phyloP scores from a whole-genome alignment of 345 rosid species.

The Populus tremula region DNA sequence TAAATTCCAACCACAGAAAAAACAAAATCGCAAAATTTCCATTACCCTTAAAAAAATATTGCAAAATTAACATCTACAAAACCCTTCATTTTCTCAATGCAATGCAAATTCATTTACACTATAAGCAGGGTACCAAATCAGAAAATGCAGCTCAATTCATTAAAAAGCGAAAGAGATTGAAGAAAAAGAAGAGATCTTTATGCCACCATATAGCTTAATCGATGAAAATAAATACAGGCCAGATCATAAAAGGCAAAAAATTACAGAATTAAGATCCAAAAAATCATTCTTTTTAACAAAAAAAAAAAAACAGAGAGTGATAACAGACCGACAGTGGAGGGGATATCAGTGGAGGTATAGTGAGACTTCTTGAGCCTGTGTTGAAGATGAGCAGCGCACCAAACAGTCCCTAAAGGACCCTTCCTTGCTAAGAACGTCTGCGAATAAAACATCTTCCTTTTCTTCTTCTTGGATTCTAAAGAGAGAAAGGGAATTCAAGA shows the following conservation, averaged over 20 bases:
- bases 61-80: background rate
- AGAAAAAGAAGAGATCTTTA: background rate
- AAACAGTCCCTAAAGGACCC: slow-evolving; percentile 74
- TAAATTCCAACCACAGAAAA: too few relatives aligned
- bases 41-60: too few relatives aligned
- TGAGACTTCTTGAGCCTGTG: slow-evolving; percentile 77
- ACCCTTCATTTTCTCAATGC: background rate
- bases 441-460: slow-evolving; percentile 63
- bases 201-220: background rate
- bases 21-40: background rate
- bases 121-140: too few relatives aligned
- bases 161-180: too few relatives aligned
- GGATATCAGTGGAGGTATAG: slow-evolving; percentile 64
- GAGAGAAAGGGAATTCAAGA: background rate
- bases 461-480: background rate
- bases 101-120: background rate
- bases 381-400: slow-evolving; percentile 89
- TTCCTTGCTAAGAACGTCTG: slow-evolving; percentile 68
- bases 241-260: background rate
- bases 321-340: slow-evolving; percentile 63
- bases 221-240: background rate
- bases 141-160: background rate
- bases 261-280: background rate
- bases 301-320: background rate
- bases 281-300: background rate